These are phyloP conservation scores for Albifimbria verrucaria DNA, from an alignment of 2,329 filamentous ascomycete species.

Conservation along the genomic window DNA sequence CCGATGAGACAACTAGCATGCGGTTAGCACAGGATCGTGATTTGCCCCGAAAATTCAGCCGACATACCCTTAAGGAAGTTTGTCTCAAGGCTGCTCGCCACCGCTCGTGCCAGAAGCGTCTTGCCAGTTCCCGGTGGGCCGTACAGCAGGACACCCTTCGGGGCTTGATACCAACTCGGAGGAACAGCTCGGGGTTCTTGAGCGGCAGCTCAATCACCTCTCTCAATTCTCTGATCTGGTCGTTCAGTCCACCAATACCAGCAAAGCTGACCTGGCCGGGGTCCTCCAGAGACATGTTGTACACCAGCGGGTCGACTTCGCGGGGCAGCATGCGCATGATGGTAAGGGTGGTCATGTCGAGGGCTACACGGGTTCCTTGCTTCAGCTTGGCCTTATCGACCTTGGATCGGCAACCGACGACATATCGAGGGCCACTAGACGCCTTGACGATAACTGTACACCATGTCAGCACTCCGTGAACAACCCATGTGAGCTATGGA, in stretches of 20 bases:
- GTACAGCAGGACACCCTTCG: slow-evolving; percentile 94
- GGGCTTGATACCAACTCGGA: slow-evolving; percentile 98
- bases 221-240: slow-evolving; percentile 94
- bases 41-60: background rate
- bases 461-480: slow-evolving; percentile 13
- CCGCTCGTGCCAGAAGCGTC: slow-evolving; percentile 88
- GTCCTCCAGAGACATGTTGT: slow-evolving; percentile 99
- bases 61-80: slow-evolving; percentile 91
- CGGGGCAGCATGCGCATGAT: slow-evolving; percentile 99
- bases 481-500: slow-evolving; percentile 3
- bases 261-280: slow-evolving; percentile 97
- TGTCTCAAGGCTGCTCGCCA: slow-evolving; percentile 93
- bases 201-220: slow-evolving; percentile 97
- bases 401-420: slow-evolving; percentile 96
- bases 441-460: slow-evolving; percentile 91
- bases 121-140: slow-evolving; percentile 96
- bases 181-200: slow-evolving; percentile 97
- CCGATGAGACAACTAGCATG: slow-evolving; percentile 83
- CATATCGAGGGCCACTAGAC: slow-evolving; percentile 94
- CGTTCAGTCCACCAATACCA: slow-evolving; percentile 95
- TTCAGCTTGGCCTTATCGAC: slow-evolving; percentile 97
- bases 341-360: slow-evolving; percentile 98
- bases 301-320: slow-evolving; percentile 96
- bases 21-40: slow-evolving; percentile 13
- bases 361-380: slow-evolving; percentile 93